phyloP scores from a whole-genome alignment of 768 basidiomycete species.

The Mycena rebaudengoi region DNA sequence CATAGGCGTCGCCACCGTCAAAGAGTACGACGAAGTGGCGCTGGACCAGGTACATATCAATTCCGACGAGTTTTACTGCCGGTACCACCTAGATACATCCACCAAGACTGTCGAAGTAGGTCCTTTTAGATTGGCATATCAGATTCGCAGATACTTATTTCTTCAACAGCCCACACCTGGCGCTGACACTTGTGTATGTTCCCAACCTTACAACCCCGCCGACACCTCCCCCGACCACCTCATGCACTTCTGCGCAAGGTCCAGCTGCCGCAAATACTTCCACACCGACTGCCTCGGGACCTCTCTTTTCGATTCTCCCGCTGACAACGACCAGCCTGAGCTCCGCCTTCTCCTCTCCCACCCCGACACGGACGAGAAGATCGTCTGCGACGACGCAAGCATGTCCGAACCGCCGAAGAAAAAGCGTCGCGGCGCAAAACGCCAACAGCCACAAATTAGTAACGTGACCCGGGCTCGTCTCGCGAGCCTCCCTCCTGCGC shows the following conservation, averaged over 20 bases:
- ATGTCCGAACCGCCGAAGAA: conserved; percentile 8
- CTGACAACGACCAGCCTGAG: conserved; percentile 10
- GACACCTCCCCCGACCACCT: conserved; percentile 33
- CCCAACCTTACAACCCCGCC: conserved; percentile 55
- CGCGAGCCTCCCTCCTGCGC: conserved; percentile 41
- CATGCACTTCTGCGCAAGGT: conserved; percentile 68
- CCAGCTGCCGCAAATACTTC: conserved; percentile 54
- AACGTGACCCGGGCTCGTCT: conserved; percentile 19
- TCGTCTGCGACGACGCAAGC: not conserved
- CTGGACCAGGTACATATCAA: conserved; percentile 50
- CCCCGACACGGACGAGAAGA: conserved; percentile 17
- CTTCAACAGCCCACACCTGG: conserved; percentile 51
- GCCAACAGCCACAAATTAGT: not conserved
- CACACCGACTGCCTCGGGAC: conserved; percentile 56
- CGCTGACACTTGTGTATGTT: conserved; percentile 56
- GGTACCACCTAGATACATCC: conserved; percentile 52
- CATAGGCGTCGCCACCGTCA: conserved; percentile 46
- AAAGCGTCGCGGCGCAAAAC: conserved; percentile 14
- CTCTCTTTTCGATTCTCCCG: not conserved
- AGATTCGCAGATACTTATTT: not conserved
- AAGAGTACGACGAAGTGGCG: conserved; percentile 47
- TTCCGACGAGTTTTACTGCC: conserved; percentile 52
- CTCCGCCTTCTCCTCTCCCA: conserved; percentile 22
- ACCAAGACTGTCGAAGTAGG: conserved; percentile 46
- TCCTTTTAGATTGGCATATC: not conserved